Evolutionary conservation across 2,329 filamentous ascomycete genomes (phyloP), one percentile per base, ranked within the genome.

Genomic region (Lasiodiplodia citricola): DNA sequence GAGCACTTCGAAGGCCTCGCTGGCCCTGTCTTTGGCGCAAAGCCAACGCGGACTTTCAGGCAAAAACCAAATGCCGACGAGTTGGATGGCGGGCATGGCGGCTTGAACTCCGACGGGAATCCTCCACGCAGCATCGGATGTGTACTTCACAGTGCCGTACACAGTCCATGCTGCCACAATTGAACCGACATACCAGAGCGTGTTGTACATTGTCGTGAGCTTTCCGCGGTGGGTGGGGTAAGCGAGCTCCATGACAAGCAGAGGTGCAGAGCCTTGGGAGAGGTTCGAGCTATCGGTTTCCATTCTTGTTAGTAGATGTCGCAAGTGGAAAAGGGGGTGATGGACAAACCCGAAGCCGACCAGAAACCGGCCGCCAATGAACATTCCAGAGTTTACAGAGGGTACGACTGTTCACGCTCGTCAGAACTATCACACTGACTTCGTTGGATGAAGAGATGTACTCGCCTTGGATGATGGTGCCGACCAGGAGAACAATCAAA

Each of bases 231-330:
- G 88, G 3, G 86, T 84, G 1, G 89, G 89, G 73, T 91, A 88
- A 1, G 87, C 84, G 66, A 89, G 82, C 75, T 91, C 89, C 56
- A 88, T 86, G 18, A 87, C 86, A 74, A 90, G 90, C n/a, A 87
- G 84, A 1, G 89, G 89, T 0, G 60, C 60, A 4, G 60, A 64
- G 47, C 60, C 60, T 76, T 68, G 84, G 79, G 76, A 75, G 73
- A 25, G 79, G 70, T 16, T 80, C 79, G 7, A 82, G 83, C 60
- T 63, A 47, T 51, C 86, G 88, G n/a, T 25, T 31, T 44, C 5
- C 44, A 16, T 37, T 1, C 5, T 47, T 21, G 44, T 47, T 5
- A 47, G 44, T 6, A 21, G 44, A 21, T 21, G 13, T 47, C 8
- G 41, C 16, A 18, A 25, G 44, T 75, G 1, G 81, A 11, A 47